phyloP scores from a whole-genome alignment of 495 filamentous ascomycete genomes.

The Tetracladium setigerum region DNA sequence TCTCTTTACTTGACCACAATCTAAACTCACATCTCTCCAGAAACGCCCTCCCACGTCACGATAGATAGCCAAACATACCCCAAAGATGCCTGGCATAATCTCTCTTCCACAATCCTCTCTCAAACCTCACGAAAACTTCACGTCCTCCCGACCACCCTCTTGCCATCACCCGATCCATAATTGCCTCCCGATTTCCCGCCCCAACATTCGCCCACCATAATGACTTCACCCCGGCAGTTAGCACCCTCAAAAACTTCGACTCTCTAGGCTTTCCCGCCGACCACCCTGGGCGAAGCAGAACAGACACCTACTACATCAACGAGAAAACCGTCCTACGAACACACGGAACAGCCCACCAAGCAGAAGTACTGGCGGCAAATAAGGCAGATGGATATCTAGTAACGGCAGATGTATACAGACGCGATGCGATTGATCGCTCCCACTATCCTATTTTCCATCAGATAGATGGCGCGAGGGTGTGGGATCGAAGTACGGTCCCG shows the following conservation, averaged over 20 bases:
- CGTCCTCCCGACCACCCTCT: slow-evolving; percentile 84
- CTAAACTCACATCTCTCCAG: slow-evolving; percentile 8
- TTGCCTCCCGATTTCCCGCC: slow-evolving; percentile 78
- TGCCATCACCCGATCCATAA: slow-evolving; percentile 80
- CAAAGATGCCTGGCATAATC: slow-evolving; percentile 80
- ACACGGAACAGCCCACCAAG: slow-evolving; percentile 90
- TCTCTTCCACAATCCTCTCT: slow-evolving; percentile 64
- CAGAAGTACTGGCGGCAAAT: slow-evolving; percentile 71
- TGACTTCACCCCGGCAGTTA: slow-evolving; percentile 74
- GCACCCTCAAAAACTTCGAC: slow-evolving; percentile 86
- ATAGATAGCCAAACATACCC: slow-evolving; percentile 58
- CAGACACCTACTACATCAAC: slow-evolving; percentile 96
- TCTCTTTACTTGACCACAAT: not conserved
- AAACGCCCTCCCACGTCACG: slow-evolving; percentile 21
- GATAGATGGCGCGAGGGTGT: slow-evolving; percentile 91
- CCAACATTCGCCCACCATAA: slow-evolving; percentile 71
- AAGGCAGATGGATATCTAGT: slow-evolving; percentile 76
- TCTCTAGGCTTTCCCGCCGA: slow-evolving; percentile 85
- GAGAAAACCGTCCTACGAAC: slow-evolving; percentile 76
- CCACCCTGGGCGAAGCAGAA: slow-evolving; percentile 80
- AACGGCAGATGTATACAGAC: slow-evolving; percentile 90
- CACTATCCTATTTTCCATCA: slow-evolving; percentile 98
- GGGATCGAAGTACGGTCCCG: slow-evolving; percentile 61
- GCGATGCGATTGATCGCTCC: slow-evolving; percentile 88
- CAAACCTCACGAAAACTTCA: slow-evolving; percentile 70